Base-by-base conservation (phyloP, 208 protist genomes). In the Leishmania arabica region DNA sequence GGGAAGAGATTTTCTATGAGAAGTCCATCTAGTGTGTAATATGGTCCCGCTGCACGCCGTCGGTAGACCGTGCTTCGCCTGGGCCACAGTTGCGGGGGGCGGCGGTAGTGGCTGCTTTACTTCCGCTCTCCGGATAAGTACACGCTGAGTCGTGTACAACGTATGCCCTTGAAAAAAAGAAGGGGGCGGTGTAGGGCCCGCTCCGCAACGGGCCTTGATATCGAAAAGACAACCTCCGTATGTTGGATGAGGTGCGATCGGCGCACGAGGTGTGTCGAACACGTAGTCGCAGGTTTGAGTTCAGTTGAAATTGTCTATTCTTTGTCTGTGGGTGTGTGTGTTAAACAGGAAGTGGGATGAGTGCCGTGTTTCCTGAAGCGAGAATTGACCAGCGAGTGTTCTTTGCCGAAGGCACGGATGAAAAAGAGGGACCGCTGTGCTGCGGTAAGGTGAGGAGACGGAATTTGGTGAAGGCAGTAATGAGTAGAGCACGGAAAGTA, bases 11-110 rank as follows among this genome's bases (percentile, higher is more conserved):
- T n/a, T 11, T 71, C 66, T 71, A n/a, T 49, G 66, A 24, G 4
- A n/a, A 37, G 66, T n/a, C 21, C 66, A 71, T 71, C 66, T 71
- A 47, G 21, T 71, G 24, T 40, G 42, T 71, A 71, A 19, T 45
- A 2, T 47, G n/a, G 31, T 15, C 7, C 40, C 21, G 15, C 66
- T 45, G 37, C 24, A n/a, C 21, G 21, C 6, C 40, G 15, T 47
- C 2, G 37, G 21, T 6, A 13, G 21, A 6, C 21, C 19, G 66
- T n/a, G 31, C 24, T 27, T 42, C 34, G 13, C 45, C 40, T 13
- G 21, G 40, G 37, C 15, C 3, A 70, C 11, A 5, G 34, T n/a
- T 42, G 15, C 37, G n/a, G 31, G 40, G 5, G 21, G 66, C 17
- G 21, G 40, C 19, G 66, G 40, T 4, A 5, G 11, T 24, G 49